Evolutionary conservation across 495 filamentous ascomycete genomes (phyloP), one percentile per base, ranked within the genome.

Genomic region (Hypoxylon rickii): DNA sequence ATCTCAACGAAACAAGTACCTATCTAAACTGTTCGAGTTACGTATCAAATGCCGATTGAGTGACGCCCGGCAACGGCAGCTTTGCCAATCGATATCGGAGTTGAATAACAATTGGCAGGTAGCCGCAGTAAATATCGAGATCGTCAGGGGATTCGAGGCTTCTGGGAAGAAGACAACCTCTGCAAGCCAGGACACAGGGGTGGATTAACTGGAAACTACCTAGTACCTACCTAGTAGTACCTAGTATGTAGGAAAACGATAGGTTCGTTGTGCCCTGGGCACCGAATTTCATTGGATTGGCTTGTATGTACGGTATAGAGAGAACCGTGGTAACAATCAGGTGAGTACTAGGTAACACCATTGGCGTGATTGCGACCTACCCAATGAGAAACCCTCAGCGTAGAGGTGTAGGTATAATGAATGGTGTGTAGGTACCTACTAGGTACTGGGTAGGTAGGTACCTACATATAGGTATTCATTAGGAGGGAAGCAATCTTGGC

Each of bases 81-180:
- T 15, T 53, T 40, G 46, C 29, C 20, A 47, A 55, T 50, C 37
- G 32, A 55, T 24, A 40, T 31, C 44, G 26, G 43, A 50, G 29
- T 46, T 32, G 39, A 48, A 36, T 15, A 19, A 50, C 33, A 58
- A 44, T 55, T 32, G 50, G 44, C 47, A 58, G 60, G 48, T 45
- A 29, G 49, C 24, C 40, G 54, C 49, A 59, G 41, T 1, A 21
- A 59, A 51, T 59, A 63, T 63, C 60, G 55, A 63, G 60, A 63
- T 59, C 60, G 60, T 59, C 60, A 63, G 60, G 60, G 60, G 60
- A 59, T 39, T 43, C 36, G 36, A 58, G 44, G 44, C 55, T 59
- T 55, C 46, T 43, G 44, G 39, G 7, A 45, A 21, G 21, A 39
- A 12, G 15, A 36, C 13, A 58, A 31, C 50, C 34, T 53, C 38